Percentiles rank a stretch among this genome's conserved stretches.
Evolutionary conservation across 345 rosid genomes (phyloP).

Genomic region (Gossypium herbaceum): DNA sequence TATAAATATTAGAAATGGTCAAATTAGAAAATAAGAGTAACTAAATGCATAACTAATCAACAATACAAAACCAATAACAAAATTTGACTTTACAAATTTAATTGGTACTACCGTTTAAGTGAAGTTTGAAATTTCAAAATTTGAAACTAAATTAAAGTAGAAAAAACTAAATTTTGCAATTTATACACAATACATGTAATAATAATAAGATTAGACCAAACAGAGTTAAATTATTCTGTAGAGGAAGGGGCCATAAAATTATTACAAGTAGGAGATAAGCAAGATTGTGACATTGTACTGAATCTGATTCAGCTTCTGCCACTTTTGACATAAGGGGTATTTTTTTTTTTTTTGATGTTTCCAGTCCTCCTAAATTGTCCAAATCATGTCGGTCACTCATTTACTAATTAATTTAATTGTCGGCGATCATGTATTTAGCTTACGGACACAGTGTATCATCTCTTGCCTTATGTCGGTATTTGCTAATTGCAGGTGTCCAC

Average conservation of each 20-base stretch:
- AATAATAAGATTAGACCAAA: too few species aligned
- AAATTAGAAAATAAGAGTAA: too few species aligned
- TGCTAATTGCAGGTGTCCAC: background rate
- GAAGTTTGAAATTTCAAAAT: too few species aligned
- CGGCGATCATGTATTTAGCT: background rate
- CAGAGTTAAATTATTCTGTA: background rate
- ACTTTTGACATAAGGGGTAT: background rate
- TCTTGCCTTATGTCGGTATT: background rate
- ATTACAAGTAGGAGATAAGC: background rate
- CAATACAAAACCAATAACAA: too few species aligned
- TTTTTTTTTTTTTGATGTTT: background rate
- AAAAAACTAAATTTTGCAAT: too few species aligned
- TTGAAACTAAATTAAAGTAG: too few species aligned
- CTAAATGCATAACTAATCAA: too few species aligned
- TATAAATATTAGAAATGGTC: accelerated
- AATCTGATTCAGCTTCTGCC: background rate
- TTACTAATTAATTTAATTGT: background rate
- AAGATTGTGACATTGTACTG: constrained; percentile 5
- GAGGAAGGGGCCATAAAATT: background rate
- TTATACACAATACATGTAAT: too few species aligned
- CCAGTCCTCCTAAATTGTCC: background rate
- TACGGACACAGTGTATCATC: background rate
- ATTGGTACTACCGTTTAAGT: too few species aligned
- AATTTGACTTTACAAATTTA: too few species aligned
- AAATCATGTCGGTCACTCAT: background rate